These are phyloP conservation scores for Sphaerulina populicola DNA, from an alignment of 2,329 filamentous ascomycete genomes.

Conservation along the genomic window DNA sequence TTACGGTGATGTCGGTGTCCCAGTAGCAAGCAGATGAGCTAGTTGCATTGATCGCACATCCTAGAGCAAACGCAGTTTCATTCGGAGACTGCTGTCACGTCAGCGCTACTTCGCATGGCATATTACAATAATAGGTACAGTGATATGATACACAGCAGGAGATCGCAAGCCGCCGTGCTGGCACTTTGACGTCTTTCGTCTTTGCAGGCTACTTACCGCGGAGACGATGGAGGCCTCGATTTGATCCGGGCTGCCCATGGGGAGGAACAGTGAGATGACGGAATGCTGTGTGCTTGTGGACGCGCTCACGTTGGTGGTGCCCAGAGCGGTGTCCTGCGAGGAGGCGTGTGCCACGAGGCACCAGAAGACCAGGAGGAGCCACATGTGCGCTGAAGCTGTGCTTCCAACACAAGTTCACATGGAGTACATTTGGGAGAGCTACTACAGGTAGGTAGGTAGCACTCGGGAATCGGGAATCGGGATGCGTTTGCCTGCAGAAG, in stretches of 20 bases:
- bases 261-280: slow-evolving; percentile 16
- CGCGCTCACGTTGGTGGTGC: slow-evolving; percentile 1
- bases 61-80: slow-evolving; percentile 25
- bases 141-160: background rate
- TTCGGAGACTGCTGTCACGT: slow-evolving; percentile 15
- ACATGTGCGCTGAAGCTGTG: slow-evolving; percentile 1
- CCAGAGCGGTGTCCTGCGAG: slow-evolving; percentile 9
- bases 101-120: background rate
- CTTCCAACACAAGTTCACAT: background rate
- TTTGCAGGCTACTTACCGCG: slow-evolving; percentile 11
- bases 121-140: background rate
- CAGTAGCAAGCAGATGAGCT: slow-evolving; percentile 19
- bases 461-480: background rate
- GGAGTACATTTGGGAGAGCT: too few species aligned
- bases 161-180: background rate
- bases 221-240: slow-evolving; percentile 19
- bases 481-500: background rate
- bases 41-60: slow-evolving; percentile 16
- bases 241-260: slow-evolving; percentile 17
- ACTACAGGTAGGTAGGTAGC: background rate
- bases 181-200: background rate
- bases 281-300: slow-evolving; percentile 4
- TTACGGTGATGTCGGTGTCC: slow-evolving; percentile 25
- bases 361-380: background rate
- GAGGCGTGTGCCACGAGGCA: slow-evolving; percentile 7